A percentile compares a stretch with the other conserved stretches of the same genome.
These are phyloP conservation scores for Trichoderma sp. DNA, from an alignment of 2,329 filamentous ascomycete genomes.

Conservation along the genomic window DNA sequence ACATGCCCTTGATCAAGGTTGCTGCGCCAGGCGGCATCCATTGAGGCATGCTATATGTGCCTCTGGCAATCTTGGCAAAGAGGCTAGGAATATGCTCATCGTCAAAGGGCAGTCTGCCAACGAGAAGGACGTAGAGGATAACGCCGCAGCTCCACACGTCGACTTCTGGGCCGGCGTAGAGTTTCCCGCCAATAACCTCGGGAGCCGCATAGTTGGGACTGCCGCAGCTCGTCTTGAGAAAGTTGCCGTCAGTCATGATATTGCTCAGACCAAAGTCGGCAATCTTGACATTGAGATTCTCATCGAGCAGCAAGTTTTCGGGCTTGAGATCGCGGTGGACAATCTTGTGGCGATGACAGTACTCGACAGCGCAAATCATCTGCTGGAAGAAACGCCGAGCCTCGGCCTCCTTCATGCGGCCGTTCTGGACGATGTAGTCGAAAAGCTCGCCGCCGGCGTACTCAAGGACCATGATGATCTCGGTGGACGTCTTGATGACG, in stretches of 20 bases:
- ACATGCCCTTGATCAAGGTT: slow-evolving; percentile 84
- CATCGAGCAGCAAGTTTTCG: slow-evolving; percentile 92
- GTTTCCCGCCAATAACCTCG: slow-evolving; percentile 95
- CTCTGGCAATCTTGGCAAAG: slow-evolving; percentile 96
- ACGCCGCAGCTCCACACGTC: slow-evolving; percentile 98
- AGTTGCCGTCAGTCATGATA: slow-evolving; percentile 99
- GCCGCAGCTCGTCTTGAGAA: slow-evolving; percentile 96
- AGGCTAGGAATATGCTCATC: slow-evolving; percentile 97
- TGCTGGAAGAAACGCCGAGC: slow-evolving; percentile 99
- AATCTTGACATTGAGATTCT: slow-evolving; percentile 97
- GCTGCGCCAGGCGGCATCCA: slow-evolving; percentile 87
- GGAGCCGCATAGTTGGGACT: slow-evolving; percentile 98
- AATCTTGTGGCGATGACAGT: slow-evolving; percentile 98
- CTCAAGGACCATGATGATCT: slow-evolving; percentile 99
- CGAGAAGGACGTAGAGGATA: slow-evolving; percentile 81
- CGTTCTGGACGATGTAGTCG: slow-evolving; percentile 95
- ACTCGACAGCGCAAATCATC: slow-evolving; percentile 97
- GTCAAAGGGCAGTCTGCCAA: slow-evolving; percentile 88
- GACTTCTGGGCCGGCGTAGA: slow-evolving; percentile 96
- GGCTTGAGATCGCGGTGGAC: slow-evolving; percentile 97
- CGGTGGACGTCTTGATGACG: slow-evolving; percentile 88
- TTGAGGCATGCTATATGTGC: slow-evolving; percentile 86
- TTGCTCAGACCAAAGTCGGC: slow-evolving; percentile 98
- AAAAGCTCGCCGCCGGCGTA: slow-evolving; percentile 96
- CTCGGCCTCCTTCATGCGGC: slow-evolving; percentile 85